Percentiles rank a stretch among this genome's conserved stretches.
Evolutionary conservation across 2,329 filamentous ascomycete genomes (phyloP).

Genomic region (Sclerotinia subarctica): DNA sequence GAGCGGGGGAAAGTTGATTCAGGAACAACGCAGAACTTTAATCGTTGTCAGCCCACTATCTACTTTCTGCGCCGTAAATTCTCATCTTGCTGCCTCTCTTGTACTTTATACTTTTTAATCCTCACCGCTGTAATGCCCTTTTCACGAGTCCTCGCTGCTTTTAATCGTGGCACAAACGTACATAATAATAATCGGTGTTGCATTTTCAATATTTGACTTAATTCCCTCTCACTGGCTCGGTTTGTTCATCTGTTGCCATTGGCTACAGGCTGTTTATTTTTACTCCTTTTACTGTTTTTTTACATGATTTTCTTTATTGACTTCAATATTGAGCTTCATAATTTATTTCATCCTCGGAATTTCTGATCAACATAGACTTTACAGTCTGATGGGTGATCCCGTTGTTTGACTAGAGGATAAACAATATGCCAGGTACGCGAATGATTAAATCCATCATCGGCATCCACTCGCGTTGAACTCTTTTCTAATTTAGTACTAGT

Average conservation of each 20-base stretch:
- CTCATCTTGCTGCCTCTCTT: neutral
- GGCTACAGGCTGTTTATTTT: neutral
- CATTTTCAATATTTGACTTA: constrained; percentile 16
- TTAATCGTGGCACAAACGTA: constrained; percentile 10
- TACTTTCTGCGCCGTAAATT: neutral
- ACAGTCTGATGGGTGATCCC: constrained; percentile 2
- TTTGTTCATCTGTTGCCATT: neutral
- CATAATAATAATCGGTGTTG: constrained; percentile 5
- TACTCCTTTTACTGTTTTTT: neutral
- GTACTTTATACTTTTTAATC: constrained; percentile 1
- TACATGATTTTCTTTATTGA: neutral
- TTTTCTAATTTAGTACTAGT: constrained; percentile 9
- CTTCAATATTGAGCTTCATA: neutral
- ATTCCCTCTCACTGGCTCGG: constrained; percentile 4
- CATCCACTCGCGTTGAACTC: constrained; percentile 4
- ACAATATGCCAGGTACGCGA: constrained; percentile 20
- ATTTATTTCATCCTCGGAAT: constrained; percentile 7
- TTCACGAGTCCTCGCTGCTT: constrained; percentile 17
- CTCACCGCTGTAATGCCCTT: constrained; percentile 14
- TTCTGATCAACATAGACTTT: neutral
- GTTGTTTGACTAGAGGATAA: constrained; percentile 12
- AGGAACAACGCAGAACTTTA: constrained; percentile 8
- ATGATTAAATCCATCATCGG: constrained; percentile 3
- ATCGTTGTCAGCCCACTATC: constrained; percentile 10
- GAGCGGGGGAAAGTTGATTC: constrained; percentile 8